Percentiles rank a stretch among this genome's conserved stretches.
phyloP scores from a whole-genome alignment of 1,284 basidiomycete genomes.

The Boletus semigastroideus region DNA sequence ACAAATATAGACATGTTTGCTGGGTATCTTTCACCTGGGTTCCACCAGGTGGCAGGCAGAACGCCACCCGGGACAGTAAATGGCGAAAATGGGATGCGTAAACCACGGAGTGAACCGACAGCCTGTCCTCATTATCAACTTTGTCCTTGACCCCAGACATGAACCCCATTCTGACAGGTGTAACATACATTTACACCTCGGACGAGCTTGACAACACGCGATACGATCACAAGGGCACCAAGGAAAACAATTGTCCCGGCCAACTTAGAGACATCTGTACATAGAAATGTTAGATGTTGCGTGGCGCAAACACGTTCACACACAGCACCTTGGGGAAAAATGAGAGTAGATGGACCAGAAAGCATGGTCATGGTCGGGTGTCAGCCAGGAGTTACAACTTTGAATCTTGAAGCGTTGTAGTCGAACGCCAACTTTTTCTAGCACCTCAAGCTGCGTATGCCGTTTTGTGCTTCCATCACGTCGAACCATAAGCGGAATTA shows the following conservation, averaged over 20 bases:
- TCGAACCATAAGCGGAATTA: no score
- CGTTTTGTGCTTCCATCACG: no score
- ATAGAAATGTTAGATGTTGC: no score
- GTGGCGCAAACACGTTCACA: no score
- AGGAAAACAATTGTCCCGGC: neutral
- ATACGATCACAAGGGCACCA: slow-evolving; percentile 4
- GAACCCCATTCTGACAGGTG: neutral
- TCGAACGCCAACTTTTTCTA: no score
- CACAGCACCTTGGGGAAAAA: no score
- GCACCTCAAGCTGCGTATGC: no score
- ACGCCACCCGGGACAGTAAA: slow-evolving; percentile 37
- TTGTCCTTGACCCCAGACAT: neutral
- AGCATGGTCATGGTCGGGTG: no score
- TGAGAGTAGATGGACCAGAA: no score
- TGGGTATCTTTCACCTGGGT: slow-evolving; percentile 31
- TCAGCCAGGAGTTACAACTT: no score
- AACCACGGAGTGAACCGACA: slow-evolving; percentile 37
- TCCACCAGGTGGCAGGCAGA: slow-evolving; percentile 45
- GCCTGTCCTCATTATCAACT: slow-evolving; percentile 16
- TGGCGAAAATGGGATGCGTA: slow-evolving; percentile 42
- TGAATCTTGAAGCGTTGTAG: no score
- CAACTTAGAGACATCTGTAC: slow-evolving; percentile 2
- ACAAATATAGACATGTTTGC: slow-evolving; percentile 37
- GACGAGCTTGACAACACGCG: slow-evolving; percentile 14
- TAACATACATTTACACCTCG: slow-evolving; percentile 12